Percentiles rank a stretch among this genome's conserved stretches.
Evolutionary conservation across 345 rosid genomes (phyloP).

Genomic region (Linum lewisii): DNA sequence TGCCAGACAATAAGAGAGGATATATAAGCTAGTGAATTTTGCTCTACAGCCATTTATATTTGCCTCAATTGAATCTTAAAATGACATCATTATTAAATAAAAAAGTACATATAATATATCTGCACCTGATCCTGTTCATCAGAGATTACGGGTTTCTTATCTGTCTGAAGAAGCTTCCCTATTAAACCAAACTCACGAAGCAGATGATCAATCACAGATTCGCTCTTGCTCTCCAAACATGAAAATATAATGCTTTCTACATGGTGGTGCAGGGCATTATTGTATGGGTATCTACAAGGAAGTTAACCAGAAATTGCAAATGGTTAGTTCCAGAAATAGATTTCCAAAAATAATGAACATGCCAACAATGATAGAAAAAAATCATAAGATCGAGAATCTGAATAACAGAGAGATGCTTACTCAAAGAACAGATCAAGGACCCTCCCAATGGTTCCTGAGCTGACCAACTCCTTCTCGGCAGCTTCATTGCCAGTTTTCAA

Average conservation of each 20-base stretch:
- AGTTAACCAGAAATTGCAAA: conserved; percentile 13
- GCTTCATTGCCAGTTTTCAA: conserved; percentile 72
- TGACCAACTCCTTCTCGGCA: conserved; percentile 69
- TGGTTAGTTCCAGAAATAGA: not conserved
- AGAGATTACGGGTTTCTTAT: conserved; percentile 53
- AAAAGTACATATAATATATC: not conserved
- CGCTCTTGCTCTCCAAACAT: conserved; percentile 73
- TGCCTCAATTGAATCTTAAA: not conserved
- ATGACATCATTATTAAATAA: not conserved
- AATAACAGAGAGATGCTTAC: conserved; percentile 1
- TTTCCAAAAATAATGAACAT: not conserved
- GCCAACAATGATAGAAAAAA: not conserved
- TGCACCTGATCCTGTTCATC: conserved; percentile 42
- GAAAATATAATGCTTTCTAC: conserved; percentile 79
- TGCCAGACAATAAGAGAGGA: not conserved
- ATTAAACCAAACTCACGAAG: conserved; percentile 74
- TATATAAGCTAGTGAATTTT: not conserved
- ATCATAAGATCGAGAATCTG: conserved; percentile 10
- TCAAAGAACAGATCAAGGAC: conserved; percentile 35
- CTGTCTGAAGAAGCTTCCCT: conserved; percentile 63
- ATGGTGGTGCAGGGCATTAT: conserved; percentile 93
- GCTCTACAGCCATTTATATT: not conserved
- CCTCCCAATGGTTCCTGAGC: conserved; percentile 68
- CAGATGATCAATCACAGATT: conserved; percentile 53
- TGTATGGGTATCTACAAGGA: conserved; percentile 79